Evolutionary conservation across 208 protist species (phyloP).

Genomic region (Trypanosoma conorhini): DNA sequence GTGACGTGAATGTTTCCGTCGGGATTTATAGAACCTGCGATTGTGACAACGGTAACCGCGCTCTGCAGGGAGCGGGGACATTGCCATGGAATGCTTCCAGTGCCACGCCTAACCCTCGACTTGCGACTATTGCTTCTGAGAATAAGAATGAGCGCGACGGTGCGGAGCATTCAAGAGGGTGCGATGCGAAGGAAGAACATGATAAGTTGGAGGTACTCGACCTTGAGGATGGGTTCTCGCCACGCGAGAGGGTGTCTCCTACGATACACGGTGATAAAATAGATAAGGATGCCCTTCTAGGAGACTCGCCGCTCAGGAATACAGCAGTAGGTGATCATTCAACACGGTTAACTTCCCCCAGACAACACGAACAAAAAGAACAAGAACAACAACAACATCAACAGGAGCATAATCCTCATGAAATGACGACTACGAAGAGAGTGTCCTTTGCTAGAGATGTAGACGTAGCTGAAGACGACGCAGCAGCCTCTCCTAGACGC

Average conservation of each 20-base stretch:
- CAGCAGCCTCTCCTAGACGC: neutral
- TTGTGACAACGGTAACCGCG: neutral
- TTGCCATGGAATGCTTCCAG: neutral
- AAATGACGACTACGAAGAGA: neutral
- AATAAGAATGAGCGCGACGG: neutral
- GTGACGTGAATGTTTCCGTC: slow-evolving; percentile 4
- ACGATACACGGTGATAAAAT: neutral
- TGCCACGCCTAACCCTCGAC: neutral
- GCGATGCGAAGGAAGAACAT: neutral
- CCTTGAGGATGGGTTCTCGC: slow-evolving; percentile 8
- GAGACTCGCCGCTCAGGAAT: neutral
- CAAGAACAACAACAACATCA: neutral
- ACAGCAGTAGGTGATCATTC: neutral
- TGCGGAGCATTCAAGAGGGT: neutral
- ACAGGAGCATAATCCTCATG: neutral
- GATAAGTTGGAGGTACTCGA: slow-evolving; percentile 3
- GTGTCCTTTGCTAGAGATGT: slow-evolving; percentile 5
- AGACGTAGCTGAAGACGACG: neutral
- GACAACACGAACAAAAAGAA: too few relatives aligned
- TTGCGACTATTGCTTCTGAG: neutral
- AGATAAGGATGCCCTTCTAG: neutral
- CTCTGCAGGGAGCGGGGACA: neutral
- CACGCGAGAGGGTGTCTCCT: slow-evolving; percentile 6
- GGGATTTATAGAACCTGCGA: neutral
- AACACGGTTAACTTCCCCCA: neutral